phyloP scores from a whole-genome alignment of 768 basidiomycete species.

The Termitomyces sp. region DNA sequence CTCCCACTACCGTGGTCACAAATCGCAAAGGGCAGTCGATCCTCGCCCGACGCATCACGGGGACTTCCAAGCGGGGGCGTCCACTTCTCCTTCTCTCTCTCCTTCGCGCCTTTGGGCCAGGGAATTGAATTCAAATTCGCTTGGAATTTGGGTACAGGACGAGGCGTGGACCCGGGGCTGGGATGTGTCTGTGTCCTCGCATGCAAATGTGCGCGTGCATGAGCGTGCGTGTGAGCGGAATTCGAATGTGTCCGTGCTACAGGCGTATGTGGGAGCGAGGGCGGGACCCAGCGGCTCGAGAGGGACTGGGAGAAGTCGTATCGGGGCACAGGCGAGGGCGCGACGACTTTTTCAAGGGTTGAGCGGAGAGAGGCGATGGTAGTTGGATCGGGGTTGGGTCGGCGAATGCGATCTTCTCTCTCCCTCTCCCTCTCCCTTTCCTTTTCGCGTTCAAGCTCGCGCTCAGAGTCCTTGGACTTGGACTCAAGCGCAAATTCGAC shows the following conservation, averaged over 20 bases:
- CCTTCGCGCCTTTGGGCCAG: constrained; percentile 26
- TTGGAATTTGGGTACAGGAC: constrained; percentile 4
- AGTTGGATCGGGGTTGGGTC: constrained; percentile 9
- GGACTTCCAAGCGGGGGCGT: constrained; percentile 43
- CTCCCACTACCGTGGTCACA: not conserved
- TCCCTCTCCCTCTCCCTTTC: constrained; percentile 24
- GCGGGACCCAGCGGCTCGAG: constrained; percentile 44
- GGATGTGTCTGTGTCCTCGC: constrained; percentile 49
- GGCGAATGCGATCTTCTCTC: constrained; percentile 1
- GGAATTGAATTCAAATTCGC: constrained; percentile 34
- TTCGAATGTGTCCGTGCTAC: not conserved
- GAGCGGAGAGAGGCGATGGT: constrained; percentile 8
- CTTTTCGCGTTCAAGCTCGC: constrained; percentile 8
- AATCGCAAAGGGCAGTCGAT: constrained; percentile 1
- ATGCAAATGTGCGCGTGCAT: constrained; percentile 15
- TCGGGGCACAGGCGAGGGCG: constrained; percentile 35
- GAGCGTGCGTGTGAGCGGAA: not conserved
- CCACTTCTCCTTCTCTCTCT: constrained; percentile 6
- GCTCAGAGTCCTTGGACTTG: not conserved
- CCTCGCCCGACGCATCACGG: constrained; percentile 28
- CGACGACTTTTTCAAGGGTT: constrained; percentile 60
- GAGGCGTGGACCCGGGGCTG: constrained; percentile 12
- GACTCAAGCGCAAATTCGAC: constrained; percentile 54
- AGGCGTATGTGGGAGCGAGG: constrained; percentile 4
- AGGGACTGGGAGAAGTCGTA: constrained; percentile 56